Percentiles rank a stretch among this genome's conserved stretches.
phyloP scores from a whole-genome alignment of 768 basidiomycete species.

The Leccinum longicurvipes region DNA sequence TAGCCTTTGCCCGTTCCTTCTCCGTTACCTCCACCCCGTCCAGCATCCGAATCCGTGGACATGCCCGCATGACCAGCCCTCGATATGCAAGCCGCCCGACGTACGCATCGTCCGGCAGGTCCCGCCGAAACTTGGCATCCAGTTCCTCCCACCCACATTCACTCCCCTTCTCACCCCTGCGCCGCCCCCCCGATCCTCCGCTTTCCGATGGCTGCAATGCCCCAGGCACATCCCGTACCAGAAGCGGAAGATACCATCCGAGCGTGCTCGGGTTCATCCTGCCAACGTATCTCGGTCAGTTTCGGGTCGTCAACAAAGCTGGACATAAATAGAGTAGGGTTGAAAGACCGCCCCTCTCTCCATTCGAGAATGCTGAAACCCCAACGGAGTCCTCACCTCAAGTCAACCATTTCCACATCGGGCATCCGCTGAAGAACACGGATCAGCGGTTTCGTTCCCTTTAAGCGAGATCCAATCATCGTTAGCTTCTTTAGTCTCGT shows the following conservation, averaged over 20 bases:
- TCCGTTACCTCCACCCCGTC: slow-evolving; percentile 83
- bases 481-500: slow-evolving; percentile 77
- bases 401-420: slow-evolving; percentile 86
- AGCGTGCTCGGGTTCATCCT: slow-evolving; percentile 97
- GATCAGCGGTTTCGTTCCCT: slow-evolving; percentile 71
- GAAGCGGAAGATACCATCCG: slow-evolving; percentile 90
- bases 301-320: slow-evolving; percentile 19
- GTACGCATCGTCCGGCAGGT: slow-evolving; percentile 86
- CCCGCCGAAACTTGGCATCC: slow-evolving; percentile 84
- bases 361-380: slow-evolving; percentile 10
- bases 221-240: slow-evolving; percentile 66
- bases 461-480: slow-evolving; percentile 80
- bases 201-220: slow-evolving; percentile 61
- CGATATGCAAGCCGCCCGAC: slow-evolving; percentile 86
- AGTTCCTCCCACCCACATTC: slow-evolving; percentile 62
- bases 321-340: not conserved
- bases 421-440: slow-evolving; percentile 65
- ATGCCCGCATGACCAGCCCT: slow-evolving; percentile 80
- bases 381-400: slow-evolving; percentile 57
- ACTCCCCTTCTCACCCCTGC: slow-evolving; percentile 32
- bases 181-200: slow-evolving; percentile 16
- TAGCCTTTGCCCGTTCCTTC: slow-evolving; percentile 84
- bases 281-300: slow-evolving; percentile 24
- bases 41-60: slow-evolving; percentile 61
- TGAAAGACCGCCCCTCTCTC: not conserved